Conservation (phyloP, 495 filamentous ascomycete species). For the Collariella sp. region DNA sequence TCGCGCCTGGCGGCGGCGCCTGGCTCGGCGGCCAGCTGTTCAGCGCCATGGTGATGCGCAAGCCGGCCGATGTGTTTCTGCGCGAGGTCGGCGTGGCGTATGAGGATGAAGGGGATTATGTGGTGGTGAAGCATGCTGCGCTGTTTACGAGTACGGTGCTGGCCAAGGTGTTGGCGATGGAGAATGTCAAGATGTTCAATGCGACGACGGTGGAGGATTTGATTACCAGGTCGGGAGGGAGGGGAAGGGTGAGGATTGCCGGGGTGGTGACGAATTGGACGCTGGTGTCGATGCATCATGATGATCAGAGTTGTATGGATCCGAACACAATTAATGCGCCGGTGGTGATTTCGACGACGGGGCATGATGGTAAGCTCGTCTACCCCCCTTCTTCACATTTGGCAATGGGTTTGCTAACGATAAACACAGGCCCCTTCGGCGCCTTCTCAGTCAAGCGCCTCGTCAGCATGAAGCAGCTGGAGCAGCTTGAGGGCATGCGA, state of each 20-base stretch:
- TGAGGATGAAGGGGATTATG: slow-evolving; percentile 77
- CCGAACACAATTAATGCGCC: slow-evolving; percentile 92
- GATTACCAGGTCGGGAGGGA: slow-evolving; percentile 56
- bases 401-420: neutral
- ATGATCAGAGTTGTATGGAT: slow-evolving; percentile 86
- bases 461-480: slow-evolving; percentile 69
- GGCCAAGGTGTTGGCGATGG: slow-evolving; percentile 68
- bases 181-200: slow-evolving; percentile 94
- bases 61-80: slow-evolving; percentile 79
- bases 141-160: slow-evolving; percentile 83
- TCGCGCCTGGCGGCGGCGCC: slow-evolving; percentile 80
- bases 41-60: slow-evolving; percentile 88
- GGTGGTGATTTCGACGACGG: slow-evolving; percentile 76
- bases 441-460: slow-evolving; percentile 82
- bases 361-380: slow-evolving; percentile 55
- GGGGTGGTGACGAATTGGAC: slow-evolving; percentile 95
- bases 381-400: neutral
- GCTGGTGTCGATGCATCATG: slow-evolving; percentile 76
- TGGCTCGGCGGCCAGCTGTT: slow-evolving; percentile 93
- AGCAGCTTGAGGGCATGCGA: slow-evolving; percentile 82
- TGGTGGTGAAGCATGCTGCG: slow-evolving; percentile 88
- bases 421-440: slow-evolving; percentile 56
- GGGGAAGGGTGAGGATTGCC: slow-evolving; percentile 56
- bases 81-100: slow-evolving; percentile 72
- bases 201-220: slow-evolving; percentile 85